Evolutionary conservation across 2,329 filamentous ascomycete genomes (phyloP), one percentile per base, ranked within the genome.

Genomic region (Fusarium sp.): DNA sequence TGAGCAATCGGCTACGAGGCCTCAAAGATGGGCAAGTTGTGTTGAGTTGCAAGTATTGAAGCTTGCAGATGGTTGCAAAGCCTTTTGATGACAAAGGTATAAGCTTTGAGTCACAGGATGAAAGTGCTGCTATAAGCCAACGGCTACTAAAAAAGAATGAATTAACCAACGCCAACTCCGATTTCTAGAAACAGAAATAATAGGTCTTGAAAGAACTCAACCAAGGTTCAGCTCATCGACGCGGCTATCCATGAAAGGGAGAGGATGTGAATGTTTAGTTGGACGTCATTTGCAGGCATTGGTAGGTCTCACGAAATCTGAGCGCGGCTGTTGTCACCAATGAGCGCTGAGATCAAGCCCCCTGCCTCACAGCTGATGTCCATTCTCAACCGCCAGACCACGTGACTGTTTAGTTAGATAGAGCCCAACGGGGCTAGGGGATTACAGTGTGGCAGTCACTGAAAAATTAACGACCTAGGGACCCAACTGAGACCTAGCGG

Each of bases 1-100:
- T n/a, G 25, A 52, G 50, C 43, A 65, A 62, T 51, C 62, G 74
- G 76, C 76, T 77, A 77, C 76, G 76, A 78, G 76, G 76, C 65
- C 76, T 54, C 48, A 20, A 37, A 27, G 37, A n/a, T 11, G 30
- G 39, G 39, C 25, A 22, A 15, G 32, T 20, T 40, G 20, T 25
- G 25, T 39, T 47, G 19, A 49, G 50, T 7, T 19, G 25, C 5
- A 32, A 6, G 17, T 52, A 37, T 15, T 17, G 15, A 43, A 14
- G 11, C 17, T n/a, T 19, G 19, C 22, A 32, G 23, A 30, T 20
- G 35, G 40, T 56, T 45, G 37, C 46, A 33, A 46, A 44, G 44
- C 22, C 39, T 7, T 27, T 56, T 55, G 44, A 66, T 46, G 50
- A 52, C 43, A 55, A 55, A 65, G 45, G 45, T 57, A 10, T 45